Percentiles rank a stretch among this genome's conserved stretches.
Evolutionary conservation across 1,284 basidiomycete genomes (phyloP).

Genomic region (Sanghuangporus baumii): DNA sequence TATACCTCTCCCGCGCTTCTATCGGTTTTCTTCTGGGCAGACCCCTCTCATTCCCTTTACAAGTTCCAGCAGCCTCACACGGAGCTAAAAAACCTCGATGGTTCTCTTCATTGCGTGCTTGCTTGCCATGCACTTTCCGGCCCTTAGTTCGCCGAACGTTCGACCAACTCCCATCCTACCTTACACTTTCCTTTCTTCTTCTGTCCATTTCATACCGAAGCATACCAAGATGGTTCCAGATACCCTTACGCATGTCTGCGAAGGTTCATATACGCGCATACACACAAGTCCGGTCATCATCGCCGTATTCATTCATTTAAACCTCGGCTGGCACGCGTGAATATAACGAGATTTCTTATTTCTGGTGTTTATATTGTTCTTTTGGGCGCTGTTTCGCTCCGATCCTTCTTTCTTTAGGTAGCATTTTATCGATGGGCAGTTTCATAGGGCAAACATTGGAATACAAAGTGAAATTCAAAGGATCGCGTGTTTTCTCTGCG

Average conservation of each 20-base stretch:
- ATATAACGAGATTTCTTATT: not conserved
- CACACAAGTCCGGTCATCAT: slow-evolving; percentile 6
- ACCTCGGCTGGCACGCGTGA: slow-evolving; percentile 7
- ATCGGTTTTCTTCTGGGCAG: not conserved
- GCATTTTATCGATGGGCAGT: not conserved
- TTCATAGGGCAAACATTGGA: not conserved
- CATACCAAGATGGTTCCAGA: not conserved
- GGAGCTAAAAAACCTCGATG: not conserved
- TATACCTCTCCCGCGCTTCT: not conserved
- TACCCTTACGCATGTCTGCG: not conserved
- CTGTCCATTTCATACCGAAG: not conserved
- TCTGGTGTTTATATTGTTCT: not conserved
- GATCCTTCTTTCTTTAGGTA: not conserved
- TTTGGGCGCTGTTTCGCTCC: not conserved
- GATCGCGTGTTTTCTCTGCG: too few relatives aligned
- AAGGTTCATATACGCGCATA: not conserved
- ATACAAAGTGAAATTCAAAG: too few relatives aligned
- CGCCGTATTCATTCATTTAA: not conserved
- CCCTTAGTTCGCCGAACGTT: not conserved
- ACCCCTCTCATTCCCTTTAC: not conserved
- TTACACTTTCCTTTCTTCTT: not conserved
- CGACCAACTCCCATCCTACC: not conserved
- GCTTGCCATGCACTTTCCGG: not conserved
- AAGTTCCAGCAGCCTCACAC: too few relatives aligned
- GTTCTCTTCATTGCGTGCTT: not conserved